Percentiles rank a stretch among this genome's conserved stretches.
Evolutionary conservation across 2,329 filamentous ascomycete genomes (phyloP).

Genomic region (Fusarium sublunatum): DNA sequence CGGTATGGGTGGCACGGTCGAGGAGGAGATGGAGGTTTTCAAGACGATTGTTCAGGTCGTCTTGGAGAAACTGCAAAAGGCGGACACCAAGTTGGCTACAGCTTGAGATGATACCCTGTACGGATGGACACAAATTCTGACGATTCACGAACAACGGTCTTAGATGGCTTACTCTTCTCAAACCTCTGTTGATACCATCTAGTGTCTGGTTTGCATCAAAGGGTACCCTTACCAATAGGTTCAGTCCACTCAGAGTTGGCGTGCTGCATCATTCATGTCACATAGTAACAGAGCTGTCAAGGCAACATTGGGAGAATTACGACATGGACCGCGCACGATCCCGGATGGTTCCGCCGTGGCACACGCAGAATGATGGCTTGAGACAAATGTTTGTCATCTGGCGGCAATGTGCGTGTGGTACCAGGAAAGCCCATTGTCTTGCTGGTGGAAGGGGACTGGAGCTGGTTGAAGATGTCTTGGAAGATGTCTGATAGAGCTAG

Average conservation of each 20-base stretch:
- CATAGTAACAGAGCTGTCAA: constrained; percentile 33
- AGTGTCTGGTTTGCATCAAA: background rate
- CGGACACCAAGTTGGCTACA: constrained; percentile 18
- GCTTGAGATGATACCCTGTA: constrained; percentile 3
- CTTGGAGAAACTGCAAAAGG: constrained; percentile 45
- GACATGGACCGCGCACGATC: constrained; percentile 28
- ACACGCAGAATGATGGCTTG: constrained; percentile 31
- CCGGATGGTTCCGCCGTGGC: constrained; percentile 30
- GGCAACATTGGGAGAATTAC: constrained; percentile 31
- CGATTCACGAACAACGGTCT: background rate
- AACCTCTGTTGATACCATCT: background rate
- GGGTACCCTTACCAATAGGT: background rate
- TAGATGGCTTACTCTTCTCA: background rate
- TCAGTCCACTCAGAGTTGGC: background rate
- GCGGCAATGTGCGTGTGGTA: constrained; percentile 32
- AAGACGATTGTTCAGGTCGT: constrained; percentile 78
- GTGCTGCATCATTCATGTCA: constrained; percentile 14
- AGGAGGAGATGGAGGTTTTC: constrained; percentile 95
- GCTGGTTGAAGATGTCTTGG: background rate
- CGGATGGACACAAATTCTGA: background rate
- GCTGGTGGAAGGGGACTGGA: constrained; percentile 6
- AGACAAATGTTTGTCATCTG: constrained; percentile 42
- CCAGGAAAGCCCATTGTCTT: constrained; percentile 8
- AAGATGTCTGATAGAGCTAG: background rate
- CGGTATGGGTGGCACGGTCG: constrained; percentile 81